These are phyloP conservation scores for Lanmaoa rubissima DNA, from an alignment of 768 basidiomycete species.

Conservation along the genomic window DNA sequence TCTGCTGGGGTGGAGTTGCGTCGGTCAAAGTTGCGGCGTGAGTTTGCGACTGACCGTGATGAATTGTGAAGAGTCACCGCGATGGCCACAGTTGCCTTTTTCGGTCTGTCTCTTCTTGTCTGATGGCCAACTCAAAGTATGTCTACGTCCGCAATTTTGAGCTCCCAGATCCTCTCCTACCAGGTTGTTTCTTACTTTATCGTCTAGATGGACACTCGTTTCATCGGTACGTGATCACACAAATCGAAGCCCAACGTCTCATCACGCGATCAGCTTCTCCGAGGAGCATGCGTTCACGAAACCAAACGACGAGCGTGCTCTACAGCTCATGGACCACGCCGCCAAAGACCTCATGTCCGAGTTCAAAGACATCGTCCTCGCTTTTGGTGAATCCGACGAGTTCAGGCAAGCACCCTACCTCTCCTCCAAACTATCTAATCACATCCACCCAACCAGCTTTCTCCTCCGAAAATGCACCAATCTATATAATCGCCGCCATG, in stretches of 20 bases:
- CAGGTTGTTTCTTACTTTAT: conserved; percentile 78
- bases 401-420: conserved; percentile 61
- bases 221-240: conserved; percentile 61
- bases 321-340: conserved; percentile 90
- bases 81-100: conserved; percentile 17
- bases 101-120: not conserved
- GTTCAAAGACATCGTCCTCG: conserved; percentile 80
- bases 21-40: not conserved
- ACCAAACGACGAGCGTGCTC: conserved; percentile 87
- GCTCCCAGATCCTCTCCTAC: conserved; percentile 81
- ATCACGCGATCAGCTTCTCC: conserved; percentile 60
- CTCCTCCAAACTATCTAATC: not conserved
- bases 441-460: conserved; percentile 54
- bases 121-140: conserved; percentile 91
- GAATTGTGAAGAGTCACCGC: conserved; percentile 15
- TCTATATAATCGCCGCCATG: conserved; percentile 80
- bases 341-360: conserved; percentile 80
- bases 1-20: not conserved
- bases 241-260: not conserved
- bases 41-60: conserved; percentile 5
- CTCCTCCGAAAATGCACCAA: conserved; percentile 72
- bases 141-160: conserved; percentile 91
- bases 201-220: conserved; percentile 93
- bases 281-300: conserved; percentile 80
- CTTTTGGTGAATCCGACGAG: conserved; percentile 96